Evolutionary conservation across 169 alveolate genomes (phyloP).

Genomic region (Plasmodium knowlesi): DNA sequence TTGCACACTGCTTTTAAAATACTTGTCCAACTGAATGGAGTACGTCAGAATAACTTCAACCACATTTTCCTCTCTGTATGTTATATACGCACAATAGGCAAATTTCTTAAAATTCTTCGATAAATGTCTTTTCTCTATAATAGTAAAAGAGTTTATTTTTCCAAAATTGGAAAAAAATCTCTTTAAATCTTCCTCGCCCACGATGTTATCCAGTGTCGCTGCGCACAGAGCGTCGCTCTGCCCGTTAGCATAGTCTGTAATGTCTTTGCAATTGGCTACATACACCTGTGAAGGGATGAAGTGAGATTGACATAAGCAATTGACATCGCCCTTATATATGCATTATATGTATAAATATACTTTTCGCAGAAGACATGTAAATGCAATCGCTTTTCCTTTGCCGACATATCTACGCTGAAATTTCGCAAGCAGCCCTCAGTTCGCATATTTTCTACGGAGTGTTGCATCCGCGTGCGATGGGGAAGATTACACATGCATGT

Average conservation of each 20-base stretch:
- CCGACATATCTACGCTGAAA: neutral
- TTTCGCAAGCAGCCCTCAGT: neutral
- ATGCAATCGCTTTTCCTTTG: neutral
- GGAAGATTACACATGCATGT: neutral
- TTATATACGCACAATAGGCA: conserved; percentile 57
- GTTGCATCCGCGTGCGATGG: neutral
- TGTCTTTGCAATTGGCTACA: conserved; percentile 31
- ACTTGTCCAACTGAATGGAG: conserved; percentile 19
- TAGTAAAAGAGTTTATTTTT: conserved; percentile 28
- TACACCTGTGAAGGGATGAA: conserved; percentile 8
- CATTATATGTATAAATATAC: neutral
- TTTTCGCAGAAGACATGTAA: neutral
- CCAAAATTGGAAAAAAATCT: conserved; percentile 49
- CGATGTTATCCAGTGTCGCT: conserved; percentile 50
- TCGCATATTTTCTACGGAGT: neutral
- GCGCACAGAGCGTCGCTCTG: conserved; percentile 35
- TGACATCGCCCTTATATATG: neutral
- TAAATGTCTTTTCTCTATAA: conserved; percentile 33
- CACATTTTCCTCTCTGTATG: conserved; percentile 22
- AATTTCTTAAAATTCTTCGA: conserved; percentile 50
- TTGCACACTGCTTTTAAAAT: conserved; percentile 35
- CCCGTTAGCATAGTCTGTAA: neutral
- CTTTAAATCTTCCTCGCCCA: conserved; percentile 27
- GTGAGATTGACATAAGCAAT: neutral
- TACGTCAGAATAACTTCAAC: conserved; percentile 30